Percentiles rank a stretch among this genome's conserved stretches.
Evolutionary conservation across 2,329 filamentous ascomycete species (phyloP).

Genomic region (Fusarium sp.): DNA sequence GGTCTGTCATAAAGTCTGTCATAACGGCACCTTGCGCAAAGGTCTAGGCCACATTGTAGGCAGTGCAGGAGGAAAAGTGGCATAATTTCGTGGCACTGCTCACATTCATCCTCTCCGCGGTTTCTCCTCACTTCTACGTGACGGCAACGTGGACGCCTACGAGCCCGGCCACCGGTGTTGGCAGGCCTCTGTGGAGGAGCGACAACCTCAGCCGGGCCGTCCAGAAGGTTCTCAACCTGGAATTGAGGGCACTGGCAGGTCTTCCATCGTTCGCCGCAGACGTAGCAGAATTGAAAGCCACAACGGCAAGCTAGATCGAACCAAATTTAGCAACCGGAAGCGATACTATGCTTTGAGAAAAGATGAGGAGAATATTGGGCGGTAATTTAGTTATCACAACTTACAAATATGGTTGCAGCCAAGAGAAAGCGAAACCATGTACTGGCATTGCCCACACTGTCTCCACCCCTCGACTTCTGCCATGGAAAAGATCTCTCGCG

Average conservation of each 20-base stretch:
- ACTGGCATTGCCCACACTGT: conserved; percentile 59
- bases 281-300: conserved; percentile 61
- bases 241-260: not conserved
- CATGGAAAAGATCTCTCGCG: conserved; percentile 56
- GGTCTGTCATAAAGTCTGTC: no score
- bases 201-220: not conserved
- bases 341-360: rapidly evolving
- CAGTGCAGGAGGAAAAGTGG: no score
- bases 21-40: no score
- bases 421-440: conserved; percentile 59
- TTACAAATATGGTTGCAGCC: conserved; percentile 70
- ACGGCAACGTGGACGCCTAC: no score
- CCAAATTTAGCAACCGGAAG: not conserved
- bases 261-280: conserved; percentile 55
- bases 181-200: no score
- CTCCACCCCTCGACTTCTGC: conserved; percentile 62
- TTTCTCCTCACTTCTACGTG: no score
- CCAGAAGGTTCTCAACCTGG: not conserved
- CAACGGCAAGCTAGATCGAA: conserved; percentile 58
- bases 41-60: no score
- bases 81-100: no score
- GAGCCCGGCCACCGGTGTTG: no score
- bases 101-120: no score
- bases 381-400: conserved; percentile 27
- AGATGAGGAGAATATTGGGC: no score